Evolutionary conservation across 2,329 filamentous ascomycete genomes (phyloP).

Genomic region (Colletotrichum orbiculare): DNA sequence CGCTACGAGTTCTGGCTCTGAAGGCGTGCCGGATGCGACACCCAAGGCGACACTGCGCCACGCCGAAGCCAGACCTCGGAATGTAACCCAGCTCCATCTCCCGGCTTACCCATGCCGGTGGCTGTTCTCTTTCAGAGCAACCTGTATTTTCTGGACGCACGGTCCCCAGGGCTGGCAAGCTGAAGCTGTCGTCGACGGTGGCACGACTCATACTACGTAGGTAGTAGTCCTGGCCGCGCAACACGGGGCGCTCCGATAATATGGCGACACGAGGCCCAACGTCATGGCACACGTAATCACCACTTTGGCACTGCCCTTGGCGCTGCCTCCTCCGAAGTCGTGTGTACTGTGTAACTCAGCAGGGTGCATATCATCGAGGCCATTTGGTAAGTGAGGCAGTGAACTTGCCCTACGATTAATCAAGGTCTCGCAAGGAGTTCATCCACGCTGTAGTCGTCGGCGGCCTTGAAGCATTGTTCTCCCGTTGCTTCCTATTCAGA

Average conservation of each 20-base stretch:
- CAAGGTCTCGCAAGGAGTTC: not conserved
- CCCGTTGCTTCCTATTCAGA: too few relatives aligned
- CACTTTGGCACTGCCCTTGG: not conserved
- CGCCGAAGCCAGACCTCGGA: slow-evolving; percentile 29
- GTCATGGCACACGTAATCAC: slow-evolving; percentile 29
- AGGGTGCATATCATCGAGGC: not conserved
- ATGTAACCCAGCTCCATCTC: slow-evolving; percentile 26
- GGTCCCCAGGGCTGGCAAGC: slow-evolving; percentile 6
- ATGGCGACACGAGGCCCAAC: slow-evolving; percentile 23
- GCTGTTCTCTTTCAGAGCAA: slow-evolving; percentile 25
- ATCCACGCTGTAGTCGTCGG: too few relatives aligned
- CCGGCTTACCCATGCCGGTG: slow-evolving; percentile 27
- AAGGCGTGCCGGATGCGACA: slow-evolving; percentile 18
- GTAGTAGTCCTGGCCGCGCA: slow-evolving; percentile 21
- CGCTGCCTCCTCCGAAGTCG: too few relatives aligned
- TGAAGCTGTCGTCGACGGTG: slow-evolving; percentile 19
- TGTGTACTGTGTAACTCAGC: too few relatives aligned
- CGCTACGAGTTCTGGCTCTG: not conserved
- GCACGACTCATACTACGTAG: slow-evolving; percentile 23
- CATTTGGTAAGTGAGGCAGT: not conserved
- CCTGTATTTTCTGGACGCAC: slow-evolving; percentile 6
- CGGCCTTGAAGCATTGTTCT: too few relatives aligned
- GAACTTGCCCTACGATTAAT: not conserved
- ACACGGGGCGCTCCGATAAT: not conserved
- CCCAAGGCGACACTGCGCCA: slow-evolving; percentile 28